Evolutionary conservation across 2,329 filamentous ascomycete species (phyloP).

Genomic region (Fusarium ambrosium): DNA sequence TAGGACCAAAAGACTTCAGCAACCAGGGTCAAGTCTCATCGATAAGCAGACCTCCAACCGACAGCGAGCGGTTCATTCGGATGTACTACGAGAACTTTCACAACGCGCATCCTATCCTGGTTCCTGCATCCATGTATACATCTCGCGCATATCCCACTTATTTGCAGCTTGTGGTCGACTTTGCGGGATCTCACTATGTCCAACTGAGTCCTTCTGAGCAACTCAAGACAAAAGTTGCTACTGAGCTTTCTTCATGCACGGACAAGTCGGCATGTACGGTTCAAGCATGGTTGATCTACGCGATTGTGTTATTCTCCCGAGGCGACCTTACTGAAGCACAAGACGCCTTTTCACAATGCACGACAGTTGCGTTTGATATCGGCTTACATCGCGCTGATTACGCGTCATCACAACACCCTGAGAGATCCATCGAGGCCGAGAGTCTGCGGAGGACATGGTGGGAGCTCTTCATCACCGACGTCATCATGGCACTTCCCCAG

Average conservation of each 20-base stretch:
- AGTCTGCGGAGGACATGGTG: constrained; percentile 43
- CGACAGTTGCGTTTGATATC: constrained; percentile 33
- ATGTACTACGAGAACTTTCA: constrained; percentile 44
- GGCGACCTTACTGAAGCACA: constrained; percentile 17
- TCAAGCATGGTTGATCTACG: constrained; percentile 31
- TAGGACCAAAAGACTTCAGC: not conserved
- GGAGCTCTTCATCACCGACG: constrained; percentile 42
- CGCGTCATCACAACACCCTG: constrained; percentile 20
- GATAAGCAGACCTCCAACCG: not conserved
- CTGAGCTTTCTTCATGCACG: constrained; percentile 19
- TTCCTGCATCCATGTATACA: constrained; percentile 32
- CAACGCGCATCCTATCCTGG: constrained; percentile 36
- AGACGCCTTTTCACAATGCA: constrained; percentile 22
- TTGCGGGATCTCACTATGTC: constrained; percentile 38
- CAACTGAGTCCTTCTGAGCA: constrained; percentile 21
- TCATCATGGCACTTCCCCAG: constrained; percentile 35
- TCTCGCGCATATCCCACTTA: constrained; percentile 20
- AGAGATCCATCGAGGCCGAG: constrained; percentile 33
- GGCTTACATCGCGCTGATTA: constrained; percentile 36
- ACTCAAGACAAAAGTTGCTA: constrained; percentile 8
- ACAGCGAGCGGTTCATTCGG: constrained; percentile 34
- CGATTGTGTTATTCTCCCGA: constrained; percentile 17
- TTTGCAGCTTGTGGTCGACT: constrained; percentile 36
- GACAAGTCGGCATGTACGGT: constrained; percentile 30
- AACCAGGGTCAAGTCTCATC: not conserved